A percentile compares a stretch with the other conserved stretches of the same genome.
phyloP scores from a whole-genome alignment of 202 grass and related monocot species.

The Panicum virgatum region DNA sequence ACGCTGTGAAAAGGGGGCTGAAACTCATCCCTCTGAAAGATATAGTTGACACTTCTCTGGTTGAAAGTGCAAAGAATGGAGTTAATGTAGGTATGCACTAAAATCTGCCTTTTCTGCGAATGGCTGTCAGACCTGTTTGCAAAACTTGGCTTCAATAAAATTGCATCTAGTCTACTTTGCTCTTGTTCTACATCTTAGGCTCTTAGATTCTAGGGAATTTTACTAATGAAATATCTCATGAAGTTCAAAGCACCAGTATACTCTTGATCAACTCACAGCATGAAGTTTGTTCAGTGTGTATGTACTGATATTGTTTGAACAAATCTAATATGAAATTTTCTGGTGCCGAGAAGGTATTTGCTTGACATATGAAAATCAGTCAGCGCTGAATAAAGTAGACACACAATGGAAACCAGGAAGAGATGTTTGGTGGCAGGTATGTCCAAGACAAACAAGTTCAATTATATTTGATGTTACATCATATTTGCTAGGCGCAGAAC shows the following conservation, averaged over 20 bases:
- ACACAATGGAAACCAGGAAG: slow-evolving; percentile 71
- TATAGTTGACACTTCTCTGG: slow-evolving; percentile 74
- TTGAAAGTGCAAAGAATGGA: slow-evolving; percentile 65
- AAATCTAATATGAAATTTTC: slow-evolving; percentile 26
- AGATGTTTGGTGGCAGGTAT: slow-evolving; percentile 97
- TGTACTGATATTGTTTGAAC: background rate
- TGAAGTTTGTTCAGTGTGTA: background rate
- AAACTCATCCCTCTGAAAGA: slow-evolving; percentile 90
- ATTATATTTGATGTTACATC: background rate
- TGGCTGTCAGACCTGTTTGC: background rate
- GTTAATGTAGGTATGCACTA: slow-evolving; percentile 70
- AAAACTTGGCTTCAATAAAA: background rate
- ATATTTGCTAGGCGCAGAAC: slow-evolving; percentile 7
- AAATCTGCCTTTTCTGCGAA: background rate
- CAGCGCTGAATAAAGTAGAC: slow-evolving; percentile 73
- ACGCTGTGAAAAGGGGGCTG: slow-evolving; percentile 75
- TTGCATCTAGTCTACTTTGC: background rate
- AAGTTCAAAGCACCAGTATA: background rate
- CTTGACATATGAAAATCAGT: slow-evolving; percentile 84
- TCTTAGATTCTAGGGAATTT: background rate
- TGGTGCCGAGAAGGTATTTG: slow-evolving; percentile 60
- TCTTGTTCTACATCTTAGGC: background rate
- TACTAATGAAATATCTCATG: background rate
- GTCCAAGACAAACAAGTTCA: slow-evolving; percentile 17
- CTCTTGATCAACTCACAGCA: background rate